phyloP scores from a whole-genome alignment of 2,329 filamentous ascomycete genomes.

The Diaporthe velutina region DNA sequence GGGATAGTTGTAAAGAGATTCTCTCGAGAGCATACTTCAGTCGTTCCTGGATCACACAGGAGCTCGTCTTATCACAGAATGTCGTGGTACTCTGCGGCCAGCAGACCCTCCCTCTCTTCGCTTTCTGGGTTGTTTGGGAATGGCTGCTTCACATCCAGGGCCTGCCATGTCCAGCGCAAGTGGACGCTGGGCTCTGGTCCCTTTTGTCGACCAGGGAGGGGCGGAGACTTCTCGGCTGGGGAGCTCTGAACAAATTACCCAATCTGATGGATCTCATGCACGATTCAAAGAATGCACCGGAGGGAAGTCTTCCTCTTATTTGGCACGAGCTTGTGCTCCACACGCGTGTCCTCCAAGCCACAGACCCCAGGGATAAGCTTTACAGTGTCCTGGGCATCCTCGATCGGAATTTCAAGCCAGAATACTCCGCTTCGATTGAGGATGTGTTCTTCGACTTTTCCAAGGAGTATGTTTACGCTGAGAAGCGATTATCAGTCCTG shows the following conservation, averaged over 20 bases:
- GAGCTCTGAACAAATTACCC: background rate
- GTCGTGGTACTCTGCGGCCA: conserved; percentile 13
- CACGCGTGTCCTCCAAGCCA: background rate
- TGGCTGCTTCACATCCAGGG: conserved; percentile 12
- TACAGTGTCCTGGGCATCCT: conserved; percentile 13
- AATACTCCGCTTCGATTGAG: conserved; percentile 8
- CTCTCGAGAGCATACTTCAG: background rate
- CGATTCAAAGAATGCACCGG: background rate
- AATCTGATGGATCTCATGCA: conserved; percentile 4
- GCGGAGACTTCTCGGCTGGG: background rate
- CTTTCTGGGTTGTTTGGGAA: conserved; percentile 1
- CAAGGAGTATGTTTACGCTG: background rate
- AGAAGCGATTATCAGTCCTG: background rate
- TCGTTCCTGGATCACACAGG: conserved; percentile 15
- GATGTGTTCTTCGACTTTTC: background rate
- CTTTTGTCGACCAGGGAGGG: conserved; percentile 2
- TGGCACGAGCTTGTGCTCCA: conserved; percentile 19
- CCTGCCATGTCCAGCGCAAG: background rate
- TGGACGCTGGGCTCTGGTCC: background rate
- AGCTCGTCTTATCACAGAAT: conserved; percentile 8
- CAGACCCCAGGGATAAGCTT: conserved; percentile 7
- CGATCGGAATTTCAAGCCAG: conserved; percentile 7
- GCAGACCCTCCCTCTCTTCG: conserved; percentile 4
- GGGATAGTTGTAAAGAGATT: background rate
- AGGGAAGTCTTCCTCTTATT: background rate